Evolutionary conservation across 768 basidiomycete species (phyloP).

Genomic region (Gautieria morchelliformis): DNA sequence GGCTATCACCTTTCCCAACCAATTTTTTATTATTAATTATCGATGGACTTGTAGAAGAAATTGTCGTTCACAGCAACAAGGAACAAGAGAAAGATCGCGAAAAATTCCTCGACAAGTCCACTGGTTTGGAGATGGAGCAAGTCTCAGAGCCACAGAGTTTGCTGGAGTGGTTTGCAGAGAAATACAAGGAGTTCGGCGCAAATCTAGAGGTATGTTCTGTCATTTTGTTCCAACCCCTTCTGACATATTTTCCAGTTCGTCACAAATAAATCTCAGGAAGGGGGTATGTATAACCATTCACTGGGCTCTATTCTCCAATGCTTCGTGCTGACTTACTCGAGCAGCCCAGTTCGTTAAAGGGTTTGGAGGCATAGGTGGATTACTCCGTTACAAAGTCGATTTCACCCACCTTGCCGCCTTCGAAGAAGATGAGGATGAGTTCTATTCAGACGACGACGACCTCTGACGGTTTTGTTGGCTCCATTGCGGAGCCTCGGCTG

Average conservation of each 20-base stretch:
- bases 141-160: slow-evolving; percentile 70
- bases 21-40: not conserved
- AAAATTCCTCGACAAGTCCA: slow-evolving; percentile 93
- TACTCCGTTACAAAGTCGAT: slow-evolving; percentile 96
- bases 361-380: slow-evolving; percentile 95
- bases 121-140: slow-evolving; percentile 93
- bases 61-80: slow-evolving; percentile 66
- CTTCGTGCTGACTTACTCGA: not conserved
- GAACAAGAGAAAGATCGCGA: slow-evolving; percentile 90
- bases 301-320: not conserved
- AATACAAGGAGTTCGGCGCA: slow-evolving; percentile 96
- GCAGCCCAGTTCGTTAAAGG: slow-evolving; percentile 91
- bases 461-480: slow-evolving; percentile 86
- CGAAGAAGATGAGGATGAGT: slow-evolving; percentile 79
- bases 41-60: slow-evolving; percentile 49
- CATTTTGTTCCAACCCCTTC: not conserved
- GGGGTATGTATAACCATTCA: slow-evolving; percentile 19
- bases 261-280: slow-evolving; percentile 93
- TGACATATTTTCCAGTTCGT: slow-evolving; percentile 44
- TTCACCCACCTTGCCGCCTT: slow-evolving; percentile 67
- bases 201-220: slow-evolving; percentile 49
- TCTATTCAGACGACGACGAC: slow-evolving; percentile 69
- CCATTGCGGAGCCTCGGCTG: slow-evolving; percentile 63
- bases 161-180: slow-evolving; percentile 98
- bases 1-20: not conserved